A percentile compares a stretch with the other conserved stretches of the same genome.
phyloP scores from a whole-genome alignment of 2,329 filamentous ascomycete species.

The Sporothrix variecibatus region DNA sequence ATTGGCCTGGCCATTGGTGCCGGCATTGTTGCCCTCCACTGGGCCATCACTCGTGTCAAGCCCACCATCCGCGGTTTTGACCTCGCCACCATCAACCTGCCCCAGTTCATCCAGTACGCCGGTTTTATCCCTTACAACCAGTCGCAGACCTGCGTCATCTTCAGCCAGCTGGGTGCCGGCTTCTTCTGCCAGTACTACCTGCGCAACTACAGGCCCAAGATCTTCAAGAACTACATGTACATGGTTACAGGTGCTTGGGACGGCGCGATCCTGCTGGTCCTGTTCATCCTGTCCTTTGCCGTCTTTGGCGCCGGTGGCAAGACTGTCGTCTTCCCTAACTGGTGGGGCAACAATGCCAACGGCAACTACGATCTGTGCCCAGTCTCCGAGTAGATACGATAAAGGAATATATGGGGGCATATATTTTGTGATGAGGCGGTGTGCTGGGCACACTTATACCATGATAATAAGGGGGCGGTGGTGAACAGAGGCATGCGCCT shows the following conservation, averaged over 20 bases:
- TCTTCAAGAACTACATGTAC: constrained; percentile 58
- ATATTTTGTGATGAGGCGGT: neutral
- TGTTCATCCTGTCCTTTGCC: constrained; percentile 58
- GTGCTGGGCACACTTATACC: neutral
- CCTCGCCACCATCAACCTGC: constrained; percentile 50
- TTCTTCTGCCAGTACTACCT: constrained; percentile 56
- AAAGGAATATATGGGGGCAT: neutral
- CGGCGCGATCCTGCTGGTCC: constrained; percentile 49
- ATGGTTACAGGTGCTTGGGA: constrained; percentile 56
- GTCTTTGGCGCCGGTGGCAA: constrained; percentile 52
- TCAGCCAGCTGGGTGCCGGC: constrained; percentile 46
- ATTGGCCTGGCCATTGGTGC: constrained; percentile 53
- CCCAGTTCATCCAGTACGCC: constrained; percentile 57
- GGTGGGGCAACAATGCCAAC: constrained; percentile 57
- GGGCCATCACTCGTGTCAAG: constrained; percentile 48
- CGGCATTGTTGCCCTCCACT: constrained; percentile 47
- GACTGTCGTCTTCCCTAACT: constrained; percentile 49
- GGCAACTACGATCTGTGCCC: constrained; percentile 54
- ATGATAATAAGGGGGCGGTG: neutral
- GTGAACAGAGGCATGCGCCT: neutral
- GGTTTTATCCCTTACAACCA: constrained; percentile 58
- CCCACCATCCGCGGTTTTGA: constrained; percentile 49
- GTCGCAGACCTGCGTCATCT: constrained; percentile 57
- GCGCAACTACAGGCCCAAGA: constrained; percentile 52
- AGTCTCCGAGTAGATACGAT: constrained; percentile 34